Percentiles rank a stretch among this genome's conserved stretches.
Conservation (phyloP, 306 rosid species). For the Lablab purpureus region DNA sequence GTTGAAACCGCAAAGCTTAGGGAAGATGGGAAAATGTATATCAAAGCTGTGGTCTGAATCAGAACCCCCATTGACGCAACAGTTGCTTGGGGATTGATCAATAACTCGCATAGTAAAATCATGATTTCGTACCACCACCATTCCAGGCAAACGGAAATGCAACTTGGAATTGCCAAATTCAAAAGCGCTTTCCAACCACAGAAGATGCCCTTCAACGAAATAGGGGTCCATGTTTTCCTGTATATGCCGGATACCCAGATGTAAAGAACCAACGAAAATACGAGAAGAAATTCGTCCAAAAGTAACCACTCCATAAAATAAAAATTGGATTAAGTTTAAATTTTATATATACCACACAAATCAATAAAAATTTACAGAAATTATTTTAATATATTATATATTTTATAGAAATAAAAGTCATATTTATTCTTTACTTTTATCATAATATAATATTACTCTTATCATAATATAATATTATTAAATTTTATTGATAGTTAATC, state of each 20-base stretch:
- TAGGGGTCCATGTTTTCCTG: constrained; percentile 70
- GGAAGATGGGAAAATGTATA: constrained; percentile 93
- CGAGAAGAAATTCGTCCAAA: constrained; percentile 83
- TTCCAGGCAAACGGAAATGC: constrained; percentile 90
- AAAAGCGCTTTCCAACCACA: constrained; percentile 64
- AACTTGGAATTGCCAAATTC: constrained; percentile 80
- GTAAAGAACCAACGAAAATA: constrained; percentile 62
- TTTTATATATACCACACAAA: no score
- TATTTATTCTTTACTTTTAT: no score
- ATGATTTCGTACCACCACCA: constrained; percentile 99
- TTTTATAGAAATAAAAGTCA: no score
- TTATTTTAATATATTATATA: no score
- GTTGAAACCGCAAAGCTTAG: constrained; percentile 89
- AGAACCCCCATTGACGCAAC: constrained; percentile 94
- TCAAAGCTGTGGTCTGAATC: constrained; percentile 86
- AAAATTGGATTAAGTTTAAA: no score
- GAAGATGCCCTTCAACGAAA: constrained; percentile 57
- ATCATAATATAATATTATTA: no score
- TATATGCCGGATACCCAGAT: constrained; percentile 63
- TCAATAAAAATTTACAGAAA: no score
- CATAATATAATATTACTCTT: no score
- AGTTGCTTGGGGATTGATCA: constrained; percentile 81
- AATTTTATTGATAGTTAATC: no score
- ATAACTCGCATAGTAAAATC: constrained; percentile 83
- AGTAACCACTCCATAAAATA: no score